These are phyloP conservation scores for Porodaedalea pini DNA, from an alignment of 1,284 basidiomycete genomes.

Conservation along the genomic window DNA sequence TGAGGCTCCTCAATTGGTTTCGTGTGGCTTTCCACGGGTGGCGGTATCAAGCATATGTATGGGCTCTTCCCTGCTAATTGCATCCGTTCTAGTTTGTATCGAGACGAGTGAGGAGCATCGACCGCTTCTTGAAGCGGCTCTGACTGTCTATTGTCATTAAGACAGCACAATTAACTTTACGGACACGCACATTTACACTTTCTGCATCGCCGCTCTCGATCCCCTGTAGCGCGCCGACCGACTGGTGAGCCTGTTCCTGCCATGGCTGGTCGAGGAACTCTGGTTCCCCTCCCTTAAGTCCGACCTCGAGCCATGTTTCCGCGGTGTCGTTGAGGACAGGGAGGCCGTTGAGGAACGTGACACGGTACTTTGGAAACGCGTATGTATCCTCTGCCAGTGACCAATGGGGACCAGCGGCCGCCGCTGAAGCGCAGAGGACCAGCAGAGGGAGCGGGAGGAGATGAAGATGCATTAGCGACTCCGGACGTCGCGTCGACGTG, in stretches of 20 bases:
- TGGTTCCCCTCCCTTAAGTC: conserved; percentile 65
- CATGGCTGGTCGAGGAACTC: conserved; percentile 73
- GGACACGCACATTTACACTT: neutral
- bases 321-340: conserved; percentile 77
- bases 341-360: conserved; percentile 76
- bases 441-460: conserved; percentile 17
- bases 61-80: conserved; percentile 61
- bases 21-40: conserved; percentile 47
- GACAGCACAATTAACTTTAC: neutral
- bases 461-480: conserved; percentile 17
- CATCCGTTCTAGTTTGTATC: conserved; percentile 56
- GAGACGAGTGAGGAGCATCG: neutral
- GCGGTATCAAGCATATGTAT: conserved; percentile 74
- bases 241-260: conserved; percentile 39
- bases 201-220: conserved; percentile 49
- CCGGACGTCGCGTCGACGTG: neutral
- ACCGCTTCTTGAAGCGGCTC: conserved; percentile 1
- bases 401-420: conserved; percentile 50
- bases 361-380: conserved; percentile 81
- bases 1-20: conserved; percentile 48
- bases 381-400: conserved; percentile 76
- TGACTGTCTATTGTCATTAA: conserved; percentile 10
- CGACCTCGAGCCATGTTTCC: conserved; percentile 62
- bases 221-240: conserved; percentile 42
- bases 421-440: conserved; percentile 17